phyloP scores from a whole-genome alignment of 139 green algal genomes.

The Chlamydomonas sp. region DNA sequence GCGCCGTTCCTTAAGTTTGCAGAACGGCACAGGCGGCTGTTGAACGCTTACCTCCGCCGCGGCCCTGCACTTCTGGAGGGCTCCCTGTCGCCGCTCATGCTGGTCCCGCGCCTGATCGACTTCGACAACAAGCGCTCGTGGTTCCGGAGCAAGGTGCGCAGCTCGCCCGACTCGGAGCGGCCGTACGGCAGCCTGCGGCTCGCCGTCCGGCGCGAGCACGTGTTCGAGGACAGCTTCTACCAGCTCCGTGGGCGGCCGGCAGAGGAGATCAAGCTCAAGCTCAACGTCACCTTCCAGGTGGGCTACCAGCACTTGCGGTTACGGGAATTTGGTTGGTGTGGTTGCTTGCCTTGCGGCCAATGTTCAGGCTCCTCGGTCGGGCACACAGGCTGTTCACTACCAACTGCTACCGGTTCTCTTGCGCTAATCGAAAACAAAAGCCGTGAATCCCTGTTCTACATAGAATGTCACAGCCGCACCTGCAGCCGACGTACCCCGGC shows the following conservation, averaged over 20 bases:
- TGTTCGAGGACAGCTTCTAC: constrained; percentile 98
- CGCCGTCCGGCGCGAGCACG: constrained; percentile 83
- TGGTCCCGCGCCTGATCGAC: constrained; percentile 89
- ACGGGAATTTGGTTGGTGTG: too few species aligned
- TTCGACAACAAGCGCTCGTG: constrained; percentile 98
- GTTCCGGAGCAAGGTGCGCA: constrained; percentile 78
- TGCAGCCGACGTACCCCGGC: too few species aligned
- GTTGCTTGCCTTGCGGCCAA: too few species aligned
- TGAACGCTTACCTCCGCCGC: constrained; percentile 92
- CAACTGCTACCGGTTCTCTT: too few species aligned
- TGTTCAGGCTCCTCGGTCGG: too few species aligned
- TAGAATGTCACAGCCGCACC: too few species aligned
- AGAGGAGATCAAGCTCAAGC: constrained; percentile 84
- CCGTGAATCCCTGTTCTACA: too few species aligned
- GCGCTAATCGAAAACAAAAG: too few species aligned
- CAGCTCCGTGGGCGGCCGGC: constrained; percentile 87
- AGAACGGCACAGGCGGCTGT: constrained; percentile 85
- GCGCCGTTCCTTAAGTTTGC: constrained; percentile 69
- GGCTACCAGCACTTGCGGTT: not conserved
- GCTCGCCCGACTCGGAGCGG: constrained; percentile 34
- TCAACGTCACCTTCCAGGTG: constrained; percentile 82
- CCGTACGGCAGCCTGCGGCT: constrained; percentile 82
- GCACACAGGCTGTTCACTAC: too few species aligned
- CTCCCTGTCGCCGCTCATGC: constrained; percentile 82
- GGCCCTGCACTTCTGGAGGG: constrained; percentile 83